A percentile compares a stretch with the other conserved stretches of the same genome.
Conservation (phyloP, 768 basidiomycete genomes). For the Podaxis sp. region DNA sequence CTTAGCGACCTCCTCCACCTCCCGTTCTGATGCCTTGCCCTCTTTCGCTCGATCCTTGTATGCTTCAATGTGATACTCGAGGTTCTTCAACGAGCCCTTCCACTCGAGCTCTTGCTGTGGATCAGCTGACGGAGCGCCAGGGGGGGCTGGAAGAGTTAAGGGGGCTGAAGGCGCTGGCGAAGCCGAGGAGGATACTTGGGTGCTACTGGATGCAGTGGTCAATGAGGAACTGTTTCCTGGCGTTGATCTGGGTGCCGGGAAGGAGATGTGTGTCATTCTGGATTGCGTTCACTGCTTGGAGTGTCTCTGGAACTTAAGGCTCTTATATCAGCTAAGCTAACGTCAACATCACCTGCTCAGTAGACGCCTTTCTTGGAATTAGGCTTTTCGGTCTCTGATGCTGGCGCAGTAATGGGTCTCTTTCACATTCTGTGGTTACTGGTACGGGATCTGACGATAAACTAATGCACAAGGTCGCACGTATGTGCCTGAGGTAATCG, state of each 20-base stretch:
- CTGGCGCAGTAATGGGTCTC: neutral
- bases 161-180: neutral
- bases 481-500: too few species aligned
- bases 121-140: neutral
- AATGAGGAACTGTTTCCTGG: neutral
- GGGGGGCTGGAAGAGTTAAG: neutral
- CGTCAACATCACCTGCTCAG: neutral
- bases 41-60: neutral
- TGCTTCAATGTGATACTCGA: neutral
- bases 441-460: neutral
- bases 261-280: neutral
- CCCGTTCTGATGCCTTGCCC: neutral
- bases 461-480: neutral
- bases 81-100: slow-evolving; percentile 1
- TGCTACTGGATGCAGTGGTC: neutral
- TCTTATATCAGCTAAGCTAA: neutral
- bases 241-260: neutral
- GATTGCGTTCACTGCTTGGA: neutral
- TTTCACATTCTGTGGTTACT: neutral
- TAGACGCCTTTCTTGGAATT: neutral
- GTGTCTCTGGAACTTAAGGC: neutral
- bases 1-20: neutral
- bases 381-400: neutral
- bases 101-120: slow-evolving; percentile 5
- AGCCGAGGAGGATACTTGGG: neutral